Percentiles rank a stretch among this genome's conserved stretches.
phyloP scores from a whole-genome alignment of 164 flowering plant genomes.

The Stephania japonica region DNA sequence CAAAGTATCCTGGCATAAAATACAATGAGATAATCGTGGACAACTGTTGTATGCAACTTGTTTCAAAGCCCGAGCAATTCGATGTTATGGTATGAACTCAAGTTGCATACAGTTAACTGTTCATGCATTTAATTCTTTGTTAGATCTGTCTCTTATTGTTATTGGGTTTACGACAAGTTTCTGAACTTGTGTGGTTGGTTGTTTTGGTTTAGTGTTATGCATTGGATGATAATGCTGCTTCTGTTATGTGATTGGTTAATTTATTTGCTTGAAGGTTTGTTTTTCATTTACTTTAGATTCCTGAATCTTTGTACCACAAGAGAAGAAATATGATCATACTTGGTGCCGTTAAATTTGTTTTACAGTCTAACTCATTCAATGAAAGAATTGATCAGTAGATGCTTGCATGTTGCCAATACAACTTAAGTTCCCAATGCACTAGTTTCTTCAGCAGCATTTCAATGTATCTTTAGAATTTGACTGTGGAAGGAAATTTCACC shows the following conservation, averaged over 20 bases:
- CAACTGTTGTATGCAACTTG: conserved; percentile 98
- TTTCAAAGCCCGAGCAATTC: conserved; percentile 94
- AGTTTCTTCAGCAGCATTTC: background rate
- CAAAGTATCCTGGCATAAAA: conserved; percentile 72
- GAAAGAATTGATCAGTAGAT: background rate
- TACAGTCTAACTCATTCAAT: background rate
- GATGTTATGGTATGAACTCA: conserved; percentile 78
- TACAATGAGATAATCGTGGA: conserved; percentile 92
- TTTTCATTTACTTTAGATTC: background rate
- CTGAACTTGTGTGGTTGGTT: background rate
- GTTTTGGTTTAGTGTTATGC: background rate
- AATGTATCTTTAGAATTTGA: background rate
- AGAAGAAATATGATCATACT: background rate
- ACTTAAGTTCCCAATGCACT: background rate
- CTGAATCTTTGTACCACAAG: background rate
- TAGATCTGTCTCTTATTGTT: background rate
- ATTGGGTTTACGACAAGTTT: background rate
- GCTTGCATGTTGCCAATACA: background rate
- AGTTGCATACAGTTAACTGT: background rate
- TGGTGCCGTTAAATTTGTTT: background rate
- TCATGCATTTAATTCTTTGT: background rate
- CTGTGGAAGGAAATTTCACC: background rate
- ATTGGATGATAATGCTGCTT: background rate
- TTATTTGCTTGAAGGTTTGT: background rate
- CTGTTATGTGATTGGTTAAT: background rate